Conservation (phyloP, 345 rosid genomes). For the Gossypioides kirkii region DNA sequence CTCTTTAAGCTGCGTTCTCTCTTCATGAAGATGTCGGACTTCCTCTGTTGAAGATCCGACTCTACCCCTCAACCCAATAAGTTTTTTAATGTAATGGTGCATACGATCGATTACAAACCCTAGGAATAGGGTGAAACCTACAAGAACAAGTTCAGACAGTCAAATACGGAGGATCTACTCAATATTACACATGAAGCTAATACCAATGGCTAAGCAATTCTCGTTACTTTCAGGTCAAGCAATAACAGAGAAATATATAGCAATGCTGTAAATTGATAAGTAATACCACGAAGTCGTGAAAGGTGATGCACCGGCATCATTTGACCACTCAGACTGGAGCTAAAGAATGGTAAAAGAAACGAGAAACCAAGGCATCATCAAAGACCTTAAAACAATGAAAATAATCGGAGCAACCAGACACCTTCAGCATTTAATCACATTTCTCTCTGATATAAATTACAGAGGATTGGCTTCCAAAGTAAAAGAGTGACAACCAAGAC, state of each 20-base stretch:
- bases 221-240: not conserved
- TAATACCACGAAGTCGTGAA: not conserved
- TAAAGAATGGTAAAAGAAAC: not conserved
- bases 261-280: not conserved
- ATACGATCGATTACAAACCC: constrained; percentile 80
- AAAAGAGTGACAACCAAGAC: not conserved
- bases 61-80: constrained; percentile 48
- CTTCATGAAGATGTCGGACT: constrained; percentile 53
- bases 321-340: not conserved
- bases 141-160: constrained; percentile 26
- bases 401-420: not conserved
- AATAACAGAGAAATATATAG: not conserved
- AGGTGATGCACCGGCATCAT: constrained; percentile 2
- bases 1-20: constrained; percentile 50
- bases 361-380: not conserved
- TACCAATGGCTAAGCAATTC: not conserved
- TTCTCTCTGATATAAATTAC: not conserved
- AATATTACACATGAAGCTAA: not conserved
- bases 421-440: not conserved
- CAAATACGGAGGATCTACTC: not conserved
- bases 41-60: constrained; percentile 62
- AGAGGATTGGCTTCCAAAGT: not conserved
- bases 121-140: constrained; percentile 80
- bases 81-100: constrained; percentile 75
- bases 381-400: not conserved